These are phyloP conservation scores for Camellia lanceoleosa DNA, from an alignment of 148 eudicot species.

Conservation along the genomic window DNA sequence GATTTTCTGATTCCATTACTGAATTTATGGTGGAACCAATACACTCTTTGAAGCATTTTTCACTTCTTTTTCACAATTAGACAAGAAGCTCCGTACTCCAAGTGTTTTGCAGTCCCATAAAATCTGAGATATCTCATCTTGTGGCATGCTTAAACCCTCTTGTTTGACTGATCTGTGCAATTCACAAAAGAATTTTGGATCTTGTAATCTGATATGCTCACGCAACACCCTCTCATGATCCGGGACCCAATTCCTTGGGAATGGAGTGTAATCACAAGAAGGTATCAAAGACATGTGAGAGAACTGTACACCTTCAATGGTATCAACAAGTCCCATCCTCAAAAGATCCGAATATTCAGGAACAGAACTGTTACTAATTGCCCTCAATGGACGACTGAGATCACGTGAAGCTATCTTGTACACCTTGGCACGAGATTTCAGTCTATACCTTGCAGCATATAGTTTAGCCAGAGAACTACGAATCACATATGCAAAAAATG, in stretches of 20 bases:
- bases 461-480: slow-evolving; percentile 90
- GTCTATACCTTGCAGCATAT: slow-evolving; percentile 90
- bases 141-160: slow-evolving; percentile 55
- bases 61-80: slow-evolving; percentile 12
- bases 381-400: slow-evolving; percentile 79
- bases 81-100: slow-evolving; percentile 42
- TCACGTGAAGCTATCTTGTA: slow-evolving; percentile 77
- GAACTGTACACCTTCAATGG: slow-evolving; percentile 85
- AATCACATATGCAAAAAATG: slow-evolving; percentile 90
- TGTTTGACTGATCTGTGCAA: slow-evolving; percentile 54
- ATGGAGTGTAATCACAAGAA: slow-evolving; percentile 86
- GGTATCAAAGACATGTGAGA: slow-evolving; percentile 87
- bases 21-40: not conserved
- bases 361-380: slow-evolving; percentile 45
- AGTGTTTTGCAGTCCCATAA: slow-evolving; percentile 79
- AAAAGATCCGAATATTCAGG: slow-evolving; percentile 77
- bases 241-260: slow-evolving; percentile 84
- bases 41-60: slow-evolving; percentile 1
- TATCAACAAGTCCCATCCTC: slow-evolving; percentile 84
- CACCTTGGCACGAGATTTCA: slow-evolving; percentile 94
- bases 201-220: slow-evolving; percentile 74
- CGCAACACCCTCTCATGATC: slow-evolving; percentile 65
- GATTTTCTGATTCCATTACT: not conserved
- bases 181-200: slow-evolving; percentile 70
- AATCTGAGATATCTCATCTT: slow-evolving; percentile 71